Conservation (phyloP, 352 stramenopile genomes). For the Peronospora tabacina region DNA sequence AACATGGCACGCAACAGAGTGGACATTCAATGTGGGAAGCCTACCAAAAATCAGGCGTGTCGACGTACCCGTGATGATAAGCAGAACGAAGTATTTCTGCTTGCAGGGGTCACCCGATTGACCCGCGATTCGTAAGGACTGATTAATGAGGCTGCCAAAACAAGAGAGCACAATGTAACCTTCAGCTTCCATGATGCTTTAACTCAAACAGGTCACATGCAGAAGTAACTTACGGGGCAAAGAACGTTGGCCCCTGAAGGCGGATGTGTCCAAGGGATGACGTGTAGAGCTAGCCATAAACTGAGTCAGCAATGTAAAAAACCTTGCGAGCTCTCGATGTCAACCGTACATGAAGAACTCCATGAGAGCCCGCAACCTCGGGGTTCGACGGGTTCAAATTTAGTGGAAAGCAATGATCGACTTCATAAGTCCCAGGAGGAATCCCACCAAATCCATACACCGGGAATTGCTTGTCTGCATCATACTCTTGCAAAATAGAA, state of each 20-base stretch:
- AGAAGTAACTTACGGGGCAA: slow-evolving; percentile 35
- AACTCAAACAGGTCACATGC: background rate
- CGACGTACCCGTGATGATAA: slow-evolving; percentile 65
- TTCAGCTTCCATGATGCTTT: slow-evolving; percentile 3
- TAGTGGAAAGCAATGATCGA: slow-evolving; percentile 89
- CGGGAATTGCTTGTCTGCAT: slow-evolving; percentile 64
- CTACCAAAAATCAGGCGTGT: background rate
- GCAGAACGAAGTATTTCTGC: slow-evolving; percentile 81
- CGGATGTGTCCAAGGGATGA: slow-evolving; percentile 44
- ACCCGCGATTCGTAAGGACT: slow-evolving; percentile 41
- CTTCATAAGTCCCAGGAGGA: slow-evolving; percentile 46
- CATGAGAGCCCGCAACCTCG: slow-evolving; percentile 62
- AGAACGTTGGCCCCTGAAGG: slow-evolving; percentile 49
- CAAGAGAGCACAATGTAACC: slow-evolving; percentile 4
- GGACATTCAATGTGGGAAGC: background rate
- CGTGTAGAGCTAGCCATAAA: slow-evolving; percentile 35
- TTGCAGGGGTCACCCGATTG: slow-evolving; percentile 39
- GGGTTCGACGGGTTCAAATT: slow-evolving; percentile 59
- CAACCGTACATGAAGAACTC: slow-evolving; percentile 53
- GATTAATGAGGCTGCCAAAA: slow-evolving; percentile 37
- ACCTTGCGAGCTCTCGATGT: background rate
- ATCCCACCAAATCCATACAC: slow-evolving; percentile 80
- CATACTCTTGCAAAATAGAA: slow-evolving; percentile 61
- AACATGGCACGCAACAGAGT: background rate
- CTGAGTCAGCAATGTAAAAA: background rate